Evolutionary conservation across 176 grass and related monocot genomes (phyloP).

Genomic region (Oryza rufipogon): DNA sequence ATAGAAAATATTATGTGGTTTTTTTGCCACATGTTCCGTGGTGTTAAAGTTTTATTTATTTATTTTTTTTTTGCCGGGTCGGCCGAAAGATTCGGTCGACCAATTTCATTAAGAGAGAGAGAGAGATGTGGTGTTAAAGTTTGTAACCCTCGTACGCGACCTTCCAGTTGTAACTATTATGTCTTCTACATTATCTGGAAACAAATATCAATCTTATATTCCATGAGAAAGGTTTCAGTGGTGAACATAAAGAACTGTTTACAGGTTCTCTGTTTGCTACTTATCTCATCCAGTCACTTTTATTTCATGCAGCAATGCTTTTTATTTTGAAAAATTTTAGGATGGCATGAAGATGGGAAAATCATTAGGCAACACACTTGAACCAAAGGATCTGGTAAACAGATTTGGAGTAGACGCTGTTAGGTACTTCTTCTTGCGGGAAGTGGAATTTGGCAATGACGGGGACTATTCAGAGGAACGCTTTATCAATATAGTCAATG

Average conservation of each 20-base stretch:
- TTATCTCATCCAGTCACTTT: conserved; percentile 47
- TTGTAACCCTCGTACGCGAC: background rate
- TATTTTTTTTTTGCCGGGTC: too few species aligned
- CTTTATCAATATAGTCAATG: conserved; percentile 94
- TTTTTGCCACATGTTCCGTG: background rate
- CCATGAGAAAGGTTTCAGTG: background rate
- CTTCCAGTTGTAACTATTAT: conserved; percentile 6
- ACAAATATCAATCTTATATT: conserved; percentile 2
- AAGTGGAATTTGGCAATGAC: conserved; percentile 95
- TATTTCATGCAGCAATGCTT: conserved; percentile 54
- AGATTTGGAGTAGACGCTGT: conserved; percentile 91
- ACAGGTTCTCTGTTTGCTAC: conserved; percentile 3
- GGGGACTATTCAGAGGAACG: conserved; percentile 98
- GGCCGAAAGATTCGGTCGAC: too few species aligned
- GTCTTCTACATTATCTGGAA: background rate
- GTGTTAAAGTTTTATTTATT: background rate
- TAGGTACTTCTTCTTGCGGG: conserved; percentile 92
- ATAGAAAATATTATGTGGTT: background rate
- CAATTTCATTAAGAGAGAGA: too few species aligned
- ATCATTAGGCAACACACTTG: conserved; percentile 96
- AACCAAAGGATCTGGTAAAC: conserved; percentile 84
- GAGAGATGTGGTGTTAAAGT: background rate
- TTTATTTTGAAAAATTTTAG: conserved; percentile 85
- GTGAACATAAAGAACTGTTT: background rate
- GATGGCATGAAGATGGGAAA: conserved; percentile 99